Evolutionary conservation across 192 early-diverging fungal species (phyloP), one percentile per base, ranked within the genome.

Genomic region (Coemansia sp.): DNA sequence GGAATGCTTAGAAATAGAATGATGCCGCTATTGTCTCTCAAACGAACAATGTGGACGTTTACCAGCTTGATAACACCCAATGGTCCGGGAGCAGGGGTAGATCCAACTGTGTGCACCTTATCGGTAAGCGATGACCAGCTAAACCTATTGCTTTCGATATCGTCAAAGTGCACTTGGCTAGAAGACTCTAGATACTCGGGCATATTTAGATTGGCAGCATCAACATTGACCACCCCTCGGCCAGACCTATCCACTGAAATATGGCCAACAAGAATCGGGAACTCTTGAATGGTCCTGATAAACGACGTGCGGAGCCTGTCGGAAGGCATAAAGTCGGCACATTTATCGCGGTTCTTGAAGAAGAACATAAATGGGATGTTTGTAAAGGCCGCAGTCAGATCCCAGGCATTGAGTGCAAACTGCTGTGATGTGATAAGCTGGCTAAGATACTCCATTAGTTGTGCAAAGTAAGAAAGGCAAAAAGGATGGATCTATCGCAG

Each of bases 11-110:
- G 31, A 44, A 63, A 62, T 5, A 70, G 2, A 14, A 62, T 28
- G 23, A 70, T 10, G 1, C 67, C 67, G 32, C 67, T 70, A 40
- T 63, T 62, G 6, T 52, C 56, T 7, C 11, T 11, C 2, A 70
- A 40, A 11, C 67, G 37, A 6, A 62, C 51, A 3, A 59, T 42
- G 30, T 55, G 31, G 6, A 59, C 26, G 20, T 48, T 43, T 0
- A 34, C 61, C 6, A 58, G 44, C 23, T 58, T 63, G 31, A 70
- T 53, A 5, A 11, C n/a, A 0, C 56, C 61, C 6, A 31, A 32
- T 15, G 39, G 1, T 6, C 45, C 61, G 1, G 17, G 38, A 1
- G 39, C 18, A n/a, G 50, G 20, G 5, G 55, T 12, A 10, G 31
- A 26, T 3, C 55, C 45, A 0, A 37, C 32, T 3, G 40, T 53